phyloP scores from a whole-genome alignment of 192 early-diverging fungal genomes.

The Diversispora eburnea region DNA sequence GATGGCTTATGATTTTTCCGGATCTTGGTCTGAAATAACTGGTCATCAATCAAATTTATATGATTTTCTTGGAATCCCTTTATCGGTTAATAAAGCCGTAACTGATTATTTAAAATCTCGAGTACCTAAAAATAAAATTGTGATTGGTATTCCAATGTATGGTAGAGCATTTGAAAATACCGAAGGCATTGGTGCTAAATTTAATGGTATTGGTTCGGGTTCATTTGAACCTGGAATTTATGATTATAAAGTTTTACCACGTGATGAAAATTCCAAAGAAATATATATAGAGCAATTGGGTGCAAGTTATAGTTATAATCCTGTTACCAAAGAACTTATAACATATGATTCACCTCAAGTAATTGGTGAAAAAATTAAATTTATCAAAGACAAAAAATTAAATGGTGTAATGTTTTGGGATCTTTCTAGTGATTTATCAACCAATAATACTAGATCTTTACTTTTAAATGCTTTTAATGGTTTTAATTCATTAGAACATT shows the following conservation, averaged over 20 bases:
- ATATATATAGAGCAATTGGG: constrained; percentile 74
- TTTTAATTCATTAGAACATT: constrained; percentile 17
- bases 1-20: constrained; percentile 87
- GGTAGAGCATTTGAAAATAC: constrained; percentile 91
- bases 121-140: constrained; percentile 78
- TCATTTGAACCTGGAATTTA: constrained; percentile 89
- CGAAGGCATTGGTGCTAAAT: constrained; percentile 58
- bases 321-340: constrained; percentile 61
- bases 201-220: constrained; percentile 69
- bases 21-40: constrained; percentile 59
- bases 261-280: constrained; percentile 51
- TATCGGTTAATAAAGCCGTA: constrained; percentile 68
- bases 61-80: constrained; percentile 40
- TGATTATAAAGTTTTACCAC: constrained; percentile 82
- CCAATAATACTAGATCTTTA: constrained; percentile 42
- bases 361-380: constrained; percentile 63
- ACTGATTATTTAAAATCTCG: constrained; percentile 65
- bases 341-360: constrained; percentile 78
- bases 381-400: constrained; percentile 51
- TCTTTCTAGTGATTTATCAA: constrained; percentile 48
- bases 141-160: constrained; percentile 89
- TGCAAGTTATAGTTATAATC: constrained; percentile 81
- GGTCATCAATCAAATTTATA: constrained; percentile 90
- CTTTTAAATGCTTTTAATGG: constrained; percentile 30
- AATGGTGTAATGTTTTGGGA: constrained; percentile 86